Evolutionary conservation across 2,329 filamentous ascomycete species (phyloP).

Genomic region (Pleoardoris graminearum): DNA sequence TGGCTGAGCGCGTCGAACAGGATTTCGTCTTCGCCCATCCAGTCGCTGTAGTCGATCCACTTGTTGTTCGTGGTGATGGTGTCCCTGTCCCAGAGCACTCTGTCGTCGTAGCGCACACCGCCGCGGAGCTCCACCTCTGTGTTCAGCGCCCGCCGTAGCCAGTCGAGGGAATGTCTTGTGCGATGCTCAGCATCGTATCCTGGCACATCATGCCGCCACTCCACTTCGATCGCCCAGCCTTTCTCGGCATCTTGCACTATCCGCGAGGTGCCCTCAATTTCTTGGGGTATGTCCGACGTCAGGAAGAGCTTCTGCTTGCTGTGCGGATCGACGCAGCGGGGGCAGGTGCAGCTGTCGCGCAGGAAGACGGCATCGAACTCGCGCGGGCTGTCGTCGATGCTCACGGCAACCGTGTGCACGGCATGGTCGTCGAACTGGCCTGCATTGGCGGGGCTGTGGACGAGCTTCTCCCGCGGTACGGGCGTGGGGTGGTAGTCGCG

Average conservation of each 20-base stretch:
- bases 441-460: slow-evolving; percentile 20
- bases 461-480: slow-evolving; percentile 12
- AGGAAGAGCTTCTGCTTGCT: slow-evolving; percentile 67
- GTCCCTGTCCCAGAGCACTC: slow-evolving; percentile 52
- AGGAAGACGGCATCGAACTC: slow-evolving; percentile 47
- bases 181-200: slow-evolving; percentile 49
- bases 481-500: slow-evolving; percentile 7
- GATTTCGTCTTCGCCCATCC: slow-evolving; percentile 62
- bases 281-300: slow-evolving; percentile 63
- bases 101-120: slow-evolving; percentile 40
- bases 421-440: slow-evolving; percentile 29
- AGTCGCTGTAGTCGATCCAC: slow-evolving; percentile 70
- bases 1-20: slow-evolving; percentile 66
- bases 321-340: slow-evolving; percentile 60
- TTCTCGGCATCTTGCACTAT: slow-evolving; percentile 42
- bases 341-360: slow-evolving; percentile 63
- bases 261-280: slow-evolving; percentile 42
- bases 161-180: slow-evolving; percentile 45
- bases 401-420: slow-evolving; percentile 35
- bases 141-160: slow-evolving; percentile 36
- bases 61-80: slow-evolving; percentile 55
- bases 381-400: slow-evolving; percentile 36
- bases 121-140: slow-evolving; percentile 37
- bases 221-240: slow-evolving; percentile 56
- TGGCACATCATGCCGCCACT: slow-evolving; percentile 63